Evolutionary conservation across 495 filamentous ascomycete genomes (phyloP).

Genomic region (Aspergillus sclerotioniger): DNA sequence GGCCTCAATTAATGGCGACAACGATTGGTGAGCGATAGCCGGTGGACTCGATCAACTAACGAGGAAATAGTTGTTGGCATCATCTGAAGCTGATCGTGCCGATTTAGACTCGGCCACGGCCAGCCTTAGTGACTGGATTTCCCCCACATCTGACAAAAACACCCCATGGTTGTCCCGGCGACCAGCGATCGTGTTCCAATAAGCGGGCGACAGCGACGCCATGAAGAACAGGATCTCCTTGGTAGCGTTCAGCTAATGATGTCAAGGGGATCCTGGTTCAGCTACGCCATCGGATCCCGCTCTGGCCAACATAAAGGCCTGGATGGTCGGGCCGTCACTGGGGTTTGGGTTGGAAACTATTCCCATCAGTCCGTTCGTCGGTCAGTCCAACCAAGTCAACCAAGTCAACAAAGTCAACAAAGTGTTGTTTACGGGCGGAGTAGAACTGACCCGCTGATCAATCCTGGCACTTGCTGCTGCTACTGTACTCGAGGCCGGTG

Average conservation of each 20-base stretch:
- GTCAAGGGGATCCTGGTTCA: neutral
- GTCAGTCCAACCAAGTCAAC: no score
- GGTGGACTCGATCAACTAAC: neutral
- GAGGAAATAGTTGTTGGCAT: slow-evolving; percentile 1
- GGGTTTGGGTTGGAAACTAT: no score
- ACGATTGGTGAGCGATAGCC: neutral
- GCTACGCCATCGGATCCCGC: slow-evolving; percentile 3
- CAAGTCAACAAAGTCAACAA: no score
- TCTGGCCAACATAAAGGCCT: neutral
- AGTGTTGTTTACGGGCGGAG: no score
- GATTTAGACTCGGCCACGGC: neutral
- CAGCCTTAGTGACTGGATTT: neutral
- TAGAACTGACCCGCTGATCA: no score
- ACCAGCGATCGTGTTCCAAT: slow-evolving; percentile 1
- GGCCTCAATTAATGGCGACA: slow-evolving; percentile 4
- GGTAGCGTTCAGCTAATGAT: slow-evolving; percentile 2
- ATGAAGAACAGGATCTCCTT: neutral
- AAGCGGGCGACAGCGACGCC: neutral
- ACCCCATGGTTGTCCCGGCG: slow-evolving; percentile 8
- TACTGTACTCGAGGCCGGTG: no score
- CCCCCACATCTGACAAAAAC: slow-evolving; percentile 9
- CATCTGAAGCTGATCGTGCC: neutral
- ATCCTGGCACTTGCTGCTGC: no score
- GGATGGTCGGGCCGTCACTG: neutral
- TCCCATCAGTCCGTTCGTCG: no score